Conservation (phyloP, 2,329 filamentous ascomycete genomes). For the Ceratocystis colombiana region DNA sequence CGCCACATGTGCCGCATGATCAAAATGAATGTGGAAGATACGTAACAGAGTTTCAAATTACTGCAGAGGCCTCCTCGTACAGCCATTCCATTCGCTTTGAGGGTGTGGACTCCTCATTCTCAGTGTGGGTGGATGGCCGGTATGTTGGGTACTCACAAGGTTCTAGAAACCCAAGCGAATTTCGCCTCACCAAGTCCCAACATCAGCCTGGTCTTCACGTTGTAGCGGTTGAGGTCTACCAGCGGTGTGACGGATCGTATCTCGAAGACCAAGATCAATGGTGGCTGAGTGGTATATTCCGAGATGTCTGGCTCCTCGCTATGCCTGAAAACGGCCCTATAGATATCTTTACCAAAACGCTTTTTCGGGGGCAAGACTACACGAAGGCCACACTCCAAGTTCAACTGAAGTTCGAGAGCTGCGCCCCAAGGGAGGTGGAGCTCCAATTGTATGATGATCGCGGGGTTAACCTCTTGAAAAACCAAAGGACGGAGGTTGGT, state of each 20-base stretch:
- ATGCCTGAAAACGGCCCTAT: conserved; percentile 48
- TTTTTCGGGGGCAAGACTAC: conserved; percentile 37
- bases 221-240: conserved; percentile 58
- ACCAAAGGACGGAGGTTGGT: background rate
- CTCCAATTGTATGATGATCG: background rate
- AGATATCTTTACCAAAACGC: conserved; percentile 47
- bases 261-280: conserved; percentile 64
- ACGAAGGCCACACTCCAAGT: conserved; percentile 32
- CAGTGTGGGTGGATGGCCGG: conserved; percentile 58
- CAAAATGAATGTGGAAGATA: conserved; percentile 59
- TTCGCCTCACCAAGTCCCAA: conserved; percentile 53
- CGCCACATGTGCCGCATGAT: conserved; percentile 53
- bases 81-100: conserved; percentile 59
- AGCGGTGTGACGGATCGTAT: conserved; percentile 61
- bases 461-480: background rate
- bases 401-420: background rate
- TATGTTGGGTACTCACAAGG: conserved; percentile 64
- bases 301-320: conserved; percentile 55
- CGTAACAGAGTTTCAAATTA: conserved; percentile 45
- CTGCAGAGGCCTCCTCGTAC: conserved; percentile 44
- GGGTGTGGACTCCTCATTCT: conserved; percentile 62
- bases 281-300: conserved; percentile 59
- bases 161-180: conserved; percentile 61
- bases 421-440: background rate
- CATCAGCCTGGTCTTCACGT: conserved; percentile 40